Evolutionary conservation across 2,329 filamentous ascomycete genomes (phyloP).

Genomic region (Pseudocercospora cruenta): DNA sequence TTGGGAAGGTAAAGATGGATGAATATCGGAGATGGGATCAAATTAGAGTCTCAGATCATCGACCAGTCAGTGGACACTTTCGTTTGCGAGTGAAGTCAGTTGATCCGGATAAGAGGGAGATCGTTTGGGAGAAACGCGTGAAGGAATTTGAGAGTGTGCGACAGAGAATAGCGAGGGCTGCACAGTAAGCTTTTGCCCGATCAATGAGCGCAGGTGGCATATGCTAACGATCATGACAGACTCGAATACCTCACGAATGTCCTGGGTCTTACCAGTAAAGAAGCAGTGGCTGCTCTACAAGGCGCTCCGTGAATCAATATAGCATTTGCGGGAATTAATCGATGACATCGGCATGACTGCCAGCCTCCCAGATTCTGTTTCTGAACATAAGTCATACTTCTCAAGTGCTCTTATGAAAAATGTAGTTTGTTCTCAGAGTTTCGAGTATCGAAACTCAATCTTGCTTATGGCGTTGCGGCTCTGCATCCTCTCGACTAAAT

Average conservation of each 20-base stretch:
- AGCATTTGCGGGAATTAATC: background rate
- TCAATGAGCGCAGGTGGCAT: background rate
- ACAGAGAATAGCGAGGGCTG: conserved; percentile 67
- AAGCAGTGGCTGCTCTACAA: conserved; percentile 47
- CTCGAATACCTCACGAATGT: conserved; percentile 67
- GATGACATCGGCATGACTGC: background rate
- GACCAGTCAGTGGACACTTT: conserved; percentile 87
- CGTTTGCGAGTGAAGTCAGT: conserved; percentile 83
- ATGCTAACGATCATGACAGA: conserved; percentile 43
- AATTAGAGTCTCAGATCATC: conserved; percentile 85
- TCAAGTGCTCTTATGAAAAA: too few species aligned
- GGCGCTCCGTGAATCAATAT: background rate
- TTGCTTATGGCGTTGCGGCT: too few species aligned
- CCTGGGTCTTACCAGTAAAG: conserved; percentile 59
- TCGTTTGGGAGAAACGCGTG: conserved; percentile 33
- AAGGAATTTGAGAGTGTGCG: conserved; percentile 74
- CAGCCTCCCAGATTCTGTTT: too few species aligned
- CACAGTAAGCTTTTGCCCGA: conserved; percentile 67
- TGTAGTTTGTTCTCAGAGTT: too few species aligned
- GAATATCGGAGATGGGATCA: conserved; percentile 84
- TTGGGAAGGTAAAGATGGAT: conserved; percentile 80
- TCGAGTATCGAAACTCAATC: background rate
- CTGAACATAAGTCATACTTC: too few species aligned
- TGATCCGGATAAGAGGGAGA: conserved; percentile 64
- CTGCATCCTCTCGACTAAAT: too few species aligned